Conservation (phyloP, 768 basidiomycete species). For the Phlebiopsis flavidoalba region DNA sequence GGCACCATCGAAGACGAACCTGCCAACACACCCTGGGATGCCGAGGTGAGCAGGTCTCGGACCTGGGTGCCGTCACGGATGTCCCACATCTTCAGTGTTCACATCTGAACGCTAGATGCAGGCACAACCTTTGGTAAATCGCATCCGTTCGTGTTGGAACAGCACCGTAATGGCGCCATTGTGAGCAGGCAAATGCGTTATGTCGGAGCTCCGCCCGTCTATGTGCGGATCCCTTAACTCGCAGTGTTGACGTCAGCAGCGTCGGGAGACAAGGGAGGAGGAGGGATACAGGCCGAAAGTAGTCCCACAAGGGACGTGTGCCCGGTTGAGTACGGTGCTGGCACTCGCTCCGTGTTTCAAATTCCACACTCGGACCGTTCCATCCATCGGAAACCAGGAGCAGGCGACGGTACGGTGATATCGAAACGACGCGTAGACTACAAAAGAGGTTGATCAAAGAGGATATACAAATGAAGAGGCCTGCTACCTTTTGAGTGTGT, state of each 20-base stretch:
- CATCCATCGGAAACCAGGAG: conserved; percentile 98
- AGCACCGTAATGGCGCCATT: conserved; percentile 98
- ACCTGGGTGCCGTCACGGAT: conserved; percentile 81
- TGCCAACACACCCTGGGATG: conserved; percentile 97
- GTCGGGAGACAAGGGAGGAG: conserved; percentile 87
- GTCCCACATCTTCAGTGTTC: conserved; percentile 98
- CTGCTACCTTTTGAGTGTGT: conserved; percentile 82
- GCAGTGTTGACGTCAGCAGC: conserved; percentile 94
- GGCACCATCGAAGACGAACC: conserved; percentile 89
- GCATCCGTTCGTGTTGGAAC: conserved; percentile 99
- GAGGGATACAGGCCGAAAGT: conserved; percentile 84
- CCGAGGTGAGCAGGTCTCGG: conserved; percentile 85
- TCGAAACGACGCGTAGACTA: conserved; percentile 96
- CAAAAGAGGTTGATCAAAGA: background rate
- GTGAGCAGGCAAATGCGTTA: conserved; percentile 82
- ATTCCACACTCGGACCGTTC: conserved; percentile 94
- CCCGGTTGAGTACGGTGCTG: conserved; percentile 77
- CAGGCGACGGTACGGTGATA: conserved; percentile 83
- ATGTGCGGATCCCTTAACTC: conserved; percentile 95
- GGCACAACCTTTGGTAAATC: too few species aligned
- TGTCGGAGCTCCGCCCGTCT: conserved; percentile 74
- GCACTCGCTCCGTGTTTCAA: conserved; percentile 75
- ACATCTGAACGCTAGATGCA: conserved; percentile 89
- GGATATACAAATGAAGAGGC: background rate
- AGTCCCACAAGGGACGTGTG: conserved; percentile 95